Percentiles rank a stretch among this genome's conserved stretches.
phyloP scores from a whole-genome alignment of 225 moss, liverwort and hornwort genomes.

The Lunularia cruciata region DNA sequence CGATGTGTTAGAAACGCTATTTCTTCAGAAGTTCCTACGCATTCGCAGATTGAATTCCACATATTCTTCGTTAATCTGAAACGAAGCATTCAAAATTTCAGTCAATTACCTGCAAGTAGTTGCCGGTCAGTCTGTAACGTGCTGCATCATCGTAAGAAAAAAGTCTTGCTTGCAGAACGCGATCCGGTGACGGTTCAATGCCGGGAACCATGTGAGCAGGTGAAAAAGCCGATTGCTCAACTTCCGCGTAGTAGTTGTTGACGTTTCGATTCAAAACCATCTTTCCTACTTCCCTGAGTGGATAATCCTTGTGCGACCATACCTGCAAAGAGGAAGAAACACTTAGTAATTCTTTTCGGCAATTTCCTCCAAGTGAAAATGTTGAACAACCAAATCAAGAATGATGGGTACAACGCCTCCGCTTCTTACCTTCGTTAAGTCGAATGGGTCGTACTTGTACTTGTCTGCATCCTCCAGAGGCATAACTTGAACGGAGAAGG shows the following conservation, averaged over 20 bases:
- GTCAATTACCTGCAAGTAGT: conserved; percentile 43
- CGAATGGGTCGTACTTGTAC: conserved; percentile 73
- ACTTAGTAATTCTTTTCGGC: no score
- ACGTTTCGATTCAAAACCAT: conserved; percentile 58
- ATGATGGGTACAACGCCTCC: background rate
- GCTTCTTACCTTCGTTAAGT: conserved; percentile 60
- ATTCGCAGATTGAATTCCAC: no score
- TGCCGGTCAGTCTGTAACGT: conserved; percentile 62
- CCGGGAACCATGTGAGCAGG: conserved; percentile 90
- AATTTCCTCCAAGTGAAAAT: background rate
- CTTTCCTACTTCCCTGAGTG: conserved; percentile 80
- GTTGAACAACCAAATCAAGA: background rate
- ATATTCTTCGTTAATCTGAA: no score
- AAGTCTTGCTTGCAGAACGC: conserved; percentile 74
- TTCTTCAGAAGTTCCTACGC: no score
- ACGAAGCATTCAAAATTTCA: no score
- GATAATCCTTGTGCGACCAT: conserved; percentile 80
- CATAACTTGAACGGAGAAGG: conserved; percentile 87
- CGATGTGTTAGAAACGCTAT: background rate
- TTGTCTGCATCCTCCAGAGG: conserved; percentile 71
- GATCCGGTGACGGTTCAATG: conserved; percentile 84
- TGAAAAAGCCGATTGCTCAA: conserved; percentile 80
- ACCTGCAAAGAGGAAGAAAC: no score
- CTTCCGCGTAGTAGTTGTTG: conserved; percentile 79
- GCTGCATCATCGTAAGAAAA: conserved; percentile 84